A percentile compares a stretch with the other conserved stretches of the same genome.
phyloP scores from a whole-genome alignment of 2,329 filamentous ascomycete species.

The Talaromyces sp. region DNA sequence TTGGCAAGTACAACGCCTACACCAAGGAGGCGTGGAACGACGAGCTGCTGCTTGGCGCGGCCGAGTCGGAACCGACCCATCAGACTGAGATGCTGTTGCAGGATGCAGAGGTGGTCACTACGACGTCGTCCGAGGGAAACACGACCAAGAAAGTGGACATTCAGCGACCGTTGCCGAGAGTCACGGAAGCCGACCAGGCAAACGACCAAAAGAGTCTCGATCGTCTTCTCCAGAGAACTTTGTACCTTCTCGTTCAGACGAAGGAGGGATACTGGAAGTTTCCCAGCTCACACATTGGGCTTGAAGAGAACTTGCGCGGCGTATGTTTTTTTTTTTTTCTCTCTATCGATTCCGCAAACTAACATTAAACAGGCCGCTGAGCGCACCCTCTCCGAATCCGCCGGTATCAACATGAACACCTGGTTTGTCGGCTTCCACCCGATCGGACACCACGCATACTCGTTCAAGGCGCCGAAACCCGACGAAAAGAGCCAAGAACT shows the following conservation, averaged over 20 bases:
- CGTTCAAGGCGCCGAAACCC: constrained; percentile 48
- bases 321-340: constrained; percentile 52
- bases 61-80: constrained; percentile 59
- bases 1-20: constrained; percentile 77
- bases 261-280: constrained; percentile 74
- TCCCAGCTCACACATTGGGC: constrained; percentile 65
- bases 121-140: constrained; percentile 33
- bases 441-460: constrained; percentile 69
- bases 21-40: constrained; percentile 81
- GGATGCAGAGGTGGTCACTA: constrained; percentile 61
- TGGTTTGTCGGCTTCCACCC: constrained; percentile 93
- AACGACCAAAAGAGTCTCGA: constrained; percentile 76
- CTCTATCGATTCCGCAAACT: neutral
- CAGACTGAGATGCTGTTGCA: constrained; percentile 66
- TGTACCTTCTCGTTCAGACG: constrained; percentile 79
- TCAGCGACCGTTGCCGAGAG: constrained; percentile 64
- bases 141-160: constrained; percentile 57
- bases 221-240: constrained; percentile 69
- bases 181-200: constrained; percentile 72
- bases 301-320: constrained; percentile 73
- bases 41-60: constrained; percentile 73
- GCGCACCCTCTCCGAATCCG: constrained; percentile 69
- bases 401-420: constrained; percentile 95
- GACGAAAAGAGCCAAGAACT: constrained; percentile 37
- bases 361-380: constrained; percentile 65